Conservation (phyloP, 1,139 yeast species). For the Suhomyces atakaporum region DNA sequence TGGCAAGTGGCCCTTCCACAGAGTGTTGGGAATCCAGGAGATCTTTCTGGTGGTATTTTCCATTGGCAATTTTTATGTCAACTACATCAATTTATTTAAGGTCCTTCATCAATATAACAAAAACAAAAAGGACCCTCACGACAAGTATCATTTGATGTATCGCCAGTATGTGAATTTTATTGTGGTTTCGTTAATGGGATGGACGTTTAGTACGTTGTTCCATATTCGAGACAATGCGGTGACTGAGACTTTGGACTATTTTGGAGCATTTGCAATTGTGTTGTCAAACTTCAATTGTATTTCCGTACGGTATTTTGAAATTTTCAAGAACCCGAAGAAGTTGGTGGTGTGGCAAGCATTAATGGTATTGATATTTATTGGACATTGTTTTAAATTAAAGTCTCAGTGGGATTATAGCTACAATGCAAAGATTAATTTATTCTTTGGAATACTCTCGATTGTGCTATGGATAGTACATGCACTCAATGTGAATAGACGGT, state of each 20-base stretch:
- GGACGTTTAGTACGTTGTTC: slow-evolving; percentile 43
- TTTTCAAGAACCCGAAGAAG: slow-evolving; percentile 20
- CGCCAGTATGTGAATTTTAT: slow-evolving; percentile 35
- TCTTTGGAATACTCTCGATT: slow-evolving; percentile 36
- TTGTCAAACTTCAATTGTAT: slow-evolving; percentile 42
- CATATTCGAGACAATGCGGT: slow-evolving; percentile 42
- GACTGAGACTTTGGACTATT: slow-evolving; percentile 47
- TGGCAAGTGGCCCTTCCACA: slow-evolving; percentile 50
- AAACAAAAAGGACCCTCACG: slow-evolving; percentile 17
- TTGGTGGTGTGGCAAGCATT: slow-evolving; percentile 14
- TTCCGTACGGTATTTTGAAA: slow-evolving; percentile 31
- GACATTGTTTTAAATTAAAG: slow-evolving; percentile 34
- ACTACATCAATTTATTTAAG: slow-evolving; percentile 33
- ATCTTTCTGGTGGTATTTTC: slow-evolving; percentile 40
- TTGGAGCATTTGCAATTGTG: slow-evolving; percentile 47
- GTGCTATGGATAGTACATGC: slow-evolving; percentile 41
- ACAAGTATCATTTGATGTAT: slow-evolving; percentile 28
- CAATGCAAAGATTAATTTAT: slow-evolving; percentile 37
- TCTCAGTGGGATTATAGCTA: slow-evolving; percentile 44
- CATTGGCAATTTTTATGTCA: slow-evolving; percentile 39
- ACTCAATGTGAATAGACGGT: slow-evolving; percentile 21
- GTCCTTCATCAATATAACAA: slow-evolving; percentile 29
- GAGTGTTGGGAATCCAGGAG: slow-evolving; percentile 44
- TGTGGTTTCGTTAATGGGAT: slow-evolving; percentile 36
- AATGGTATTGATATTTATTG: slow-evolving; percentile 22